These are phyloP conservation scores for Fusarium proliferatum DNA, from an alignment of 2,329 filamentous ascomycete species.

Conservation along the genomic window DNA sequence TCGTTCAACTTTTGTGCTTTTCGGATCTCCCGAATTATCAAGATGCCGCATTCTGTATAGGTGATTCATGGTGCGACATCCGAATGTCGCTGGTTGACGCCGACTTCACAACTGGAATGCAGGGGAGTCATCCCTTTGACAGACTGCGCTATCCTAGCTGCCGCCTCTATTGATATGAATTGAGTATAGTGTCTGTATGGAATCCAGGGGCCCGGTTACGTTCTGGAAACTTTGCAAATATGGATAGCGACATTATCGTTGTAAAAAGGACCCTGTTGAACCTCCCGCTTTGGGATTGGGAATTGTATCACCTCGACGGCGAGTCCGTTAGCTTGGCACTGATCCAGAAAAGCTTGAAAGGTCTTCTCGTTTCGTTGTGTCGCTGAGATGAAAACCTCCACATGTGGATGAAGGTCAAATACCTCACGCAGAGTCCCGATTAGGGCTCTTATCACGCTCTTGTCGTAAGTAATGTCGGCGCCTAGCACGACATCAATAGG, in stretches of 20 bases:
- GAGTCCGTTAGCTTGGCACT: conserved; percentile 63
- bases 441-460: conserved; percentile 69
- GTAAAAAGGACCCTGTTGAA: conserved; percentile 74
- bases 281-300: conserved; percentile 49
- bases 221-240: conserved; percentile 54
- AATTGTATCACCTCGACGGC: conserved; percentile 57
- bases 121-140: conserved; percentile 17
- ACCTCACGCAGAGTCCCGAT: conserved; percentile 73
- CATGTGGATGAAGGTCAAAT: conserved; percentile 64
- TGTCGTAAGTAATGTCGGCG: conserved; percentile 83
- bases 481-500: conserved; percentile 74
- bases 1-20: not conserved
- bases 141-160: not conserved
- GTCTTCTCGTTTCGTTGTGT: conserved; percentile 78
- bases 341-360: conserved; percentile 70
- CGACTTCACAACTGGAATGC: conserved; percentile 40
- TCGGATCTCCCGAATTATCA: conserved; percentile 16
- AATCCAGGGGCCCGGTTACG: conserved; percentile 20
- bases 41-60: conserved; percentile 16
- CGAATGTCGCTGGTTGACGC: conserved; percentile 1
- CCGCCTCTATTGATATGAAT: not conserved
- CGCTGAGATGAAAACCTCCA: conserved; percentile 74
- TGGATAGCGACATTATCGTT: conserved; percentile 68
- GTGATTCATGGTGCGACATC: conserved; percentile 13
- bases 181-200: conserved; percentile 10